A percentile compares a stretch with the other conserved stretches of the same genome.
phyloP scores from a whole-genome alignment of 768 basidiomycete species.

The Kwoniella newhampshirensis region DNA sequence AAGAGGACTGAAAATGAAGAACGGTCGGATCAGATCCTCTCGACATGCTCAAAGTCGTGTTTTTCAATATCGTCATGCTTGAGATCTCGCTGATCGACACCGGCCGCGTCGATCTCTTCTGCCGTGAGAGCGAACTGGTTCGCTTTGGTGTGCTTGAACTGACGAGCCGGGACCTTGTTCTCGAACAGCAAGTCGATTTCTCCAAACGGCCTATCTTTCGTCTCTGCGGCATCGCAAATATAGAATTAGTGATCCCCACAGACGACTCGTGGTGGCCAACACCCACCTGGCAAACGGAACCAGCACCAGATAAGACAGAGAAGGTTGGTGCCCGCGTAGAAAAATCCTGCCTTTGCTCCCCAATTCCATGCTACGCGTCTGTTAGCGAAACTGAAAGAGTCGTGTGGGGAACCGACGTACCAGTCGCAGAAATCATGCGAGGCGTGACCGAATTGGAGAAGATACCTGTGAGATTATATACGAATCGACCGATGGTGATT shows the following conservation, averaged over 20 bases:
- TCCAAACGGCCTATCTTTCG: too few species aligned
- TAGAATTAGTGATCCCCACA: too few species aligned
- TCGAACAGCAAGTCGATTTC: conserved; percentile 47
- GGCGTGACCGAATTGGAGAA: conserved; percentile 32
- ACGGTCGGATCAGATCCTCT: too few species aligned
- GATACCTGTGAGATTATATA: conserved; percentile 35
- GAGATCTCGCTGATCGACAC: conserved; percentile 2
- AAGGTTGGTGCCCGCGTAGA: conserved; percentile 32
- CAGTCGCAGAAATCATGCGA: conserved; percentile 23
- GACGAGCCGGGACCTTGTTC: conserved; percentile 38
- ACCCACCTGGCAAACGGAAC: conserved; percentile 36
- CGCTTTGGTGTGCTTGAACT: conserved; percentile 38
- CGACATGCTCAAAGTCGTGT: too few species aligned
- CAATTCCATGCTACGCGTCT: conserved; percentile 23
- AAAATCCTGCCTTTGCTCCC: conserved; percentile 27
- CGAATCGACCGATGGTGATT: conserved; percentile 34
- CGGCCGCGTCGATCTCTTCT: conserved; percentile 19
- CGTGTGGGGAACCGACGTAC: conserved; percentile 1
- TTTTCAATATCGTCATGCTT: too few species aligned
- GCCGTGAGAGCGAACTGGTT: conserved; percentile 18
- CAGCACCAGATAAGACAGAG: conserved; percentile 32
- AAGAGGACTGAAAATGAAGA: too few species aligned
- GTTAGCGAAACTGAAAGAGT: background rate
- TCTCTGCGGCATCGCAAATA: too few species aligned
- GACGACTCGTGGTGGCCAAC: too few species aligned